Conservation (phyloP, 306 rosid species). For the Castanopsis chinensis region DNA sequence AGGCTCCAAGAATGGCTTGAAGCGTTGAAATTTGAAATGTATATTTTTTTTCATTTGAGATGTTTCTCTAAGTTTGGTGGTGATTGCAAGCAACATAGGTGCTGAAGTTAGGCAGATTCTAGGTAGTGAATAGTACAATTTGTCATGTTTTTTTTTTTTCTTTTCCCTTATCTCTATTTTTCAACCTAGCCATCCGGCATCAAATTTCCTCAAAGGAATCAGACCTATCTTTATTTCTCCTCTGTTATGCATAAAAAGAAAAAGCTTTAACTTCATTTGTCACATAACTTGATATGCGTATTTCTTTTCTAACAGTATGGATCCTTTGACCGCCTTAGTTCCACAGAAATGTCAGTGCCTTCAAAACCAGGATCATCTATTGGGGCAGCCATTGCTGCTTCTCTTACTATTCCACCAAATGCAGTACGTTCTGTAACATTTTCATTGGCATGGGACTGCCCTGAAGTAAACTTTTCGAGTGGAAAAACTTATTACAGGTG, state of each 20-base stretch:
- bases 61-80: too few species aligned
- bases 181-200: too few species aligned
- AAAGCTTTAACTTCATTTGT: not conserved
- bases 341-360: slow-evolving; percentile 42
- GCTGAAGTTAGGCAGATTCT: too few species aligned
- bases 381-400: slow-evolving; percentile 96
- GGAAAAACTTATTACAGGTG: slow-evolving; percentile 77
- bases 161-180: too few species aligned
- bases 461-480: slow-evolving; percentile 64
- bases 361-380: slow-evolving; percentile 85
- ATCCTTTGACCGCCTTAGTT: slow-evolving; percentile 67
- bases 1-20: too few species aligned
- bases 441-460: slow-evolving; percentile 95
- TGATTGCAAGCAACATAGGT: too few species aligned
- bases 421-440: slow-evolving; percentile 70
- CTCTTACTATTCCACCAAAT: slow-evolving; percentile 62
- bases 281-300: slow-evolving; percentile 1
- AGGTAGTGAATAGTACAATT: too few species aligned
- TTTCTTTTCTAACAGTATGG: slow-evolving; percentile 56
- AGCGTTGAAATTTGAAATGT: too few species aligned
- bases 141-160: too few species aligned
- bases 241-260: too few species aligned
- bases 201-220: not conserved
- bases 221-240: not conserved
- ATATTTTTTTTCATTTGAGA: too few species aligned